Percentiles rank a stretch among this genome's conserved stretches.
Evolutionary conservation across 140 eudicot species (phyloP).

Genomic region (Artemisia princeps): DNA sequence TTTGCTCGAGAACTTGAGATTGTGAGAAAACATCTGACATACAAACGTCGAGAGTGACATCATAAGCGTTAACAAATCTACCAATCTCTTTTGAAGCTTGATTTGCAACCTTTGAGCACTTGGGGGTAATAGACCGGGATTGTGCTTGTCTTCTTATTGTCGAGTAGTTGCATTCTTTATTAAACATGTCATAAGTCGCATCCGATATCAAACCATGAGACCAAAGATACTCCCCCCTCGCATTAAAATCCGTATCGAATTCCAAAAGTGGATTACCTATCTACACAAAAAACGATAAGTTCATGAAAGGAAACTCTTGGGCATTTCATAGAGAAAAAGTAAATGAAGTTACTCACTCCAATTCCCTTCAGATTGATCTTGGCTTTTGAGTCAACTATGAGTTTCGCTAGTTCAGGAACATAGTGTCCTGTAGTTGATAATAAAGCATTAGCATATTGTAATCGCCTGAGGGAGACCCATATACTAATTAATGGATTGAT

Average conservation of each 20-base stretch:
- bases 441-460: constrained; percentile 1
- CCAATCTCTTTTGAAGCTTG: constrained; percentile 53
- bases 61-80: constrained; percentile 40
- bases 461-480: background rate
- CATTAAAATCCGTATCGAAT: constrained; percentile 65
- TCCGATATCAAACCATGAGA: constrained; percentile 85
- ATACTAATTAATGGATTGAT: background rate
- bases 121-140: constrained; percentile 27
- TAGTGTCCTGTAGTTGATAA: constrained; percentile 51
- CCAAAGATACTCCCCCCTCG: constrained; percentile 67
- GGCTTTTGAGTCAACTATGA: constrained; percentile 47
- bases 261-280: constrained; percentile 83
- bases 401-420: constrained; percentile 80
- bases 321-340: background rate
- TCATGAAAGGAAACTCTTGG: constrained; percentile 2
- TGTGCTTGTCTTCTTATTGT: constrained; percentile 52
- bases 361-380: constrained; percentile 69
- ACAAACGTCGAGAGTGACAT: constrained; percentile 68
- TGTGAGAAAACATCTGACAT: constrained; percentile 44
- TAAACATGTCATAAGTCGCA: constrained; percentile 40
- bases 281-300: constrained; percentile 30
- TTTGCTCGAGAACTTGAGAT: constrained; percentile 41
- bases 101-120: constrained; percentile 35
- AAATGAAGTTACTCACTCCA: constrained; percentile 48
- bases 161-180: constrained; percentile 53